Evolutionary conservation across 2,329 filamentous ascomycete species (phyloP).

Genomic region (Lachnellula arida): DNA sequence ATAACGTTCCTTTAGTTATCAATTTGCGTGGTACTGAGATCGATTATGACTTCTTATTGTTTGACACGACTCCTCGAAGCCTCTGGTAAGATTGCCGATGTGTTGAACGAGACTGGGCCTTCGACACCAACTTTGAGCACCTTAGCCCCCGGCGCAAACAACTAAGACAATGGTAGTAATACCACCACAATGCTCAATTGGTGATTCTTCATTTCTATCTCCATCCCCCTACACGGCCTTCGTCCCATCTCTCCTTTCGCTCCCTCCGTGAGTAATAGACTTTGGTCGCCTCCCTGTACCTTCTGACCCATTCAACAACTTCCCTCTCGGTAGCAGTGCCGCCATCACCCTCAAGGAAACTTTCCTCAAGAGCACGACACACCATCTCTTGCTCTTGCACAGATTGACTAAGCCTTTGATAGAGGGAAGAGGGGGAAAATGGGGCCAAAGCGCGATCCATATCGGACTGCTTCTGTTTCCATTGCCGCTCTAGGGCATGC

Average conservation of each 20-base stretch:
- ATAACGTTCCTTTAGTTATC: too few relatives aligned
- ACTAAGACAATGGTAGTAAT: background rate
- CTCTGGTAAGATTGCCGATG: too few relatives aligned
- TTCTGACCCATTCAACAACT: slow-evolving; percentile 75
- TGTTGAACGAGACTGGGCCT: too few relatives aligned
- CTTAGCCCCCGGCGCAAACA: too few relatives aligned
- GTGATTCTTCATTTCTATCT: slow-evolving; percentile 46
- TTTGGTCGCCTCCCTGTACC: slow-evolving; percentile 76
- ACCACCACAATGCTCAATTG: background rate
- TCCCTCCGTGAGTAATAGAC: slow-evolving; percentile 77
- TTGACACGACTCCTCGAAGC: too few relatives aligned
- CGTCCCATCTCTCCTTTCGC: slow-evolving; percentile 90
- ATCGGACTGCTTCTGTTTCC: slow-evolving; percentile 81
- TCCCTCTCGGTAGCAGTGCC: slow-evolving; percentile 70
- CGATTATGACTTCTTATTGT: too few relatives aligned
- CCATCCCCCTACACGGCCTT: slow-evolving; percentile 93
- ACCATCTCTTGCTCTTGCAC: slow-evolving; percentile 79
- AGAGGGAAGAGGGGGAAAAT: slow-evolving; percentile 82
- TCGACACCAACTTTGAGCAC: too few relatives aligned
- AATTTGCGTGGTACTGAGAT: too few relatives aligned
- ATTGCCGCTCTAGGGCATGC: slow-evolving; percentile 85
- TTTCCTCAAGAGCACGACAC: slow-evolving; percentile 82
- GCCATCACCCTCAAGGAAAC: slow-evolving; percentile 61
- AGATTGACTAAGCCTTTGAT: slow-evolving; percentile 71
- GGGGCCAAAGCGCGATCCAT: slow-evolving; percentile 81